These are phyloP conservation scores for Lecanicillium sp. DNA, from an alignment of 2,329 filamentous ascomycete genomes.

Conservation along the genomic window DNA sequence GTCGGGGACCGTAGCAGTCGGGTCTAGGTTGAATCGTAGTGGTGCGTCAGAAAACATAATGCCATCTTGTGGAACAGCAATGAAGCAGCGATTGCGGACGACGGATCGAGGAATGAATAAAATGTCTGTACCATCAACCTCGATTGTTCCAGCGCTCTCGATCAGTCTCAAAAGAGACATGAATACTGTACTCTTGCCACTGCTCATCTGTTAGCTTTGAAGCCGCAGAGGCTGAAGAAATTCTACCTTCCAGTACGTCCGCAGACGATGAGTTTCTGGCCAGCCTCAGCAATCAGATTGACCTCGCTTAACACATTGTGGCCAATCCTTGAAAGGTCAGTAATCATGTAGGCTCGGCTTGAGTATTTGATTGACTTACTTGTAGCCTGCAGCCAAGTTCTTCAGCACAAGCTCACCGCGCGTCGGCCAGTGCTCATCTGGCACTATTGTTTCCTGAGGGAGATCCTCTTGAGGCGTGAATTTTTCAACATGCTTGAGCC, in stretches of 20 bases:
- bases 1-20: constrained; percentile 9
- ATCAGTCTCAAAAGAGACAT: constrained; percentile 17
- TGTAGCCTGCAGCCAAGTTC: constrained; percentile 17
- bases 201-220: constrained; percentile 18
- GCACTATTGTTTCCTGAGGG: constrained; percentile 4
- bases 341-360: not conserved
- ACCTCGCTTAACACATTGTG: constrained; percentile 17
- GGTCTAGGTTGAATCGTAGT: constrained; percentile 19
- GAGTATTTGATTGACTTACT: constrained; percentile 6
- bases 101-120: constrained; percentile 17
- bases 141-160: constrained; percentile 21
- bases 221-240: not conserved
- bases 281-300: constrained; percentile 14
- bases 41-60: constrained; percentile 17
- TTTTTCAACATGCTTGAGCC: constrained; percentile 17
- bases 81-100: constrained; percentile 24
- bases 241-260: constrained; percentile 23
- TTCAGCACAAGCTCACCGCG: constrained; percentile 16
- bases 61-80: constrained; percentile 27
- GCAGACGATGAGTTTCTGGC: constrained; percentile 21
- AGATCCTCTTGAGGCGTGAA: constrained; percentile 16
- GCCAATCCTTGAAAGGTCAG: not conserved
- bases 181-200: constrained; percentile 22
- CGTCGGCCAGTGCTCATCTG: constrained; percentile 17
- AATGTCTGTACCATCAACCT: constrained; percentile 26